phyloP scores from a whole-genome alignment of 1,284 basidiomycete genomes.

The Tilletia horrida region DNA sequence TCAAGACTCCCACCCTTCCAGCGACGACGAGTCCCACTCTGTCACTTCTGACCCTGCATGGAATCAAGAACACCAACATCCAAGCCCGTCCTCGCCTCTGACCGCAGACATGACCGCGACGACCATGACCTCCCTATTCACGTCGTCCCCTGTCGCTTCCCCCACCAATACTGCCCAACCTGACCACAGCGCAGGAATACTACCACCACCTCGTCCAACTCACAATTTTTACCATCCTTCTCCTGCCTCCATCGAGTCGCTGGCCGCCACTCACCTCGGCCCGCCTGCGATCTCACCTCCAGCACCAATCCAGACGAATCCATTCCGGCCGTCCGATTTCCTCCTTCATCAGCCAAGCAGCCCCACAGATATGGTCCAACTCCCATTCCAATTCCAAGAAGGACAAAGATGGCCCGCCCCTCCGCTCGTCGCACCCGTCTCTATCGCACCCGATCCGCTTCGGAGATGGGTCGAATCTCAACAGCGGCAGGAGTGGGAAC shows the following conservation, averaged over 20 bases:
- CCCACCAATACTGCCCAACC: no score
- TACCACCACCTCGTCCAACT: background rate
- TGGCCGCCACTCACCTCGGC: background rate
- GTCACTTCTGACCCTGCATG: background rate
- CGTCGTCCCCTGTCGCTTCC: no score
- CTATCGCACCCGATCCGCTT: background rate
- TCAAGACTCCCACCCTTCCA: background rate
- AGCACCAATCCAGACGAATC: no score
- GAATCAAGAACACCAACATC: background rate
- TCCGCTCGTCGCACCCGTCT: background rate
- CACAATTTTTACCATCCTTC: slow-evolving; percentile 4
- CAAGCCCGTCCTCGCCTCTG: no score
- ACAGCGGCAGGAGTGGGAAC: background rate
- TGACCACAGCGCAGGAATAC: no score
- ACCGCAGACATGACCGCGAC: background rate
- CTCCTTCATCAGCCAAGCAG: no score
- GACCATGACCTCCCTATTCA: no score
- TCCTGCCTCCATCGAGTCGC: background rate
- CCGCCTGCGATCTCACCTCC: no score
- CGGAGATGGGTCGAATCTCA: background rate
- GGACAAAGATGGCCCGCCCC: background rate
- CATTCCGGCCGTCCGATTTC: no score
- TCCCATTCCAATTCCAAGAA: background rate
- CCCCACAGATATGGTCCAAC: no score
- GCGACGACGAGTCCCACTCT: background rate